Percentiles rank a stretch among this genome's conserved stretches.
These are phyloP conservation scores for Diddensiella caesifluorescens DNA, from an alignment of 805 yeast genomes.

Conservation along the genomic window DNA sequence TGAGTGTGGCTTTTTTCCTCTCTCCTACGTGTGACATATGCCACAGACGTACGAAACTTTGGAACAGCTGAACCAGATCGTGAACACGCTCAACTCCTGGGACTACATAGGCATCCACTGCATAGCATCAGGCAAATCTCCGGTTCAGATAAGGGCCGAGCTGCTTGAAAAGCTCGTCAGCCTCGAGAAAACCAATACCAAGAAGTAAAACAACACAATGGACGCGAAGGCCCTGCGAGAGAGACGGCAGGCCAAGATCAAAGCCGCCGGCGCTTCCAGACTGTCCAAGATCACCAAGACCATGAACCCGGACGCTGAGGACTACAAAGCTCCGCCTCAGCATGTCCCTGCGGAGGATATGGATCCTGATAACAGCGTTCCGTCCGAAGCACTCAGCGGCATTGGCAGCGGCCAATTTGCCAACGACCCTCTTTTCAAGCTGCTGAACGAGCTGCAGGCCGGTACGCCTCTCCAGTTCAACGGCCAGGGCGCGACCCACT, in stretches of 20 bases:
- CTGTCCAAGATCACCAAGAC: slow-evolving; percentile 31
- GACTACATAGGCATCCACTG: slow-evolving; percentile 9
- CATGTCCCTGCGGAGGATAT: background rate
- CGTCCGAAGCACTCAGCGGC: background rate
- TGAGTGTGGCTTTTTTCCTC: too few relatives aligned
- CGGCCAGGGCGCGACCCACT: background rate
- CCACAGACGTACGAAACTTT: slow-evolving; percentile 13
- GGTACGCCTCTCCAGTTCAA: background rate
- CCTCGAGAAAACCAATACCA: background rate
- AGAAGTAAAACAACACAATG: slow-evolving; percentile 1
- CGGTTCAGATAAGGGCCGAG: slow-evolving; percentile 13
- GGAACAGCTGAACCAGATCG: slow-evolving; percentile 6
- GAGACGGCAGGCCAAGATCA: slow-evolving; percentile 31
- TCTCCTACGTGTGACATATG: background rate
- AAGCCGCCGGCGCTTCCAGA: slow-evolving; percentile 27
- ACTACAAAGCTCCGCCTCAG: slow-evolving; percentile 14
- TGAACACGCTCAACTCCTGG: slow-evolving; percentile 8
- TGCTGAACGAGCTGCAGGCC: slow-evolving; percentile 20
- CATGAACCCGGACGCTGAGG: slow-evolving; percentile 23
- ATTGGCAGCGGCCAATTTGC: slow-evolving; percentile 10
- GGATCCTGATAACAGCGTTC: background rate
- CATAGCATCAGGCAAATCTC: slow-evolving; percentile 4
- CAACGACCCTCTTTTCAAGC: slow-evolving; percentile 21
- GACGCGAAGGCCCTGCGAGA: slow-evolving; percentile 20
- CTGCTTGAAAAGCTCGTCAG: slow-evolving; percentile 6